Percentiles rank a stretch among this genome's conserved stretches.
phyloP scores from a whole-genome alignment of 352 stramenopile genomes.

The Halophytophthora polymorphica region DNA sequence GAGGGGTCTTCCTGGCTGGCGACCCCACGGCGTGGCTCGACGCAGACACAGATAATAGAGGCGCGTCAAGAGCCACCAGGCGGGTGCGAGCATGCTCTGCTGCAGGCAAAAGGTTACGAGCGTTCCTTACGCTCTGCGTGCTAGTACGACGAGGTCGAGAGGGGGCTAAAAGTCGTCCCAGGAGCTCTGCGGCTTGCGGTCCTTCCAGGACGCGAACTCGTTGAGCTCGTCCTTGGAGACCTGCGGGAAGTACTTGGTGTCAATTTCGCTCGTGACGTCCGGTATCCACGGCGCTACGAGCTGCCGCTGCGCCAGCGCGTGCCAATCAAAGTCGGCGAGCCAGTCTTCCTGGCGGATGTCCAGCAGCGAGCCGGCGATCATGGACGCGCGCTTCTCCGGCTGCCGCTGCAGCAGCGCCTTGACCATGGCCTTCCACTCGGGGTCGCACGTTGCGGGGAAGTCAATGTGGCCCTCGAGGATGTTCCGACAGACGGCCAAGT shows the following conservation, averaged over 20 bases:
- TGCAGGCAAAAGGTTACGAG: too few species aligned
- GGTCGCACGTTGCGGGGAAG: slow-evolving; percentile 72
- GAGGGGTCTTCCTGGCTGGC: too few species aligned
- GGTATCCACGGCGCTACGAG: slow-evolving; percentile 45
- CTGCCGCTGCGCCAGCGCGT: slow-evolving; percentile 23
- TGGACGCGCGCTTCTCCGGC: slow-evolving; percentile 38
- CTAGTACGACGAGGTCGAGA: too few species aligned
- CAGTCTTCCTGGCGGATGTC: slow-evolving; percentile 33
- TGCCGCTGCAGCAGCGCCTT: slow-evolving; percentile 37
- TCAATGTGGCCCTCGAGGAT: slow-evolving; percentile 91
- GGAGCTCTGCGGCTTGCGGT: slow-evolving; percentile 22
- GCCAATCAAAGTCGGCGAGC: slow-evolving; percentile 46
- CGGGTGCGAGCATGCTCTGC: too few species aligned
- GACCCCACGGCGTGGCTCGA: too few species aligned
- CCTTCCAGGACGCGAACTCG: slow-evolving; percentile 34
- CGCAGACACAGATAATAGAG: too few species aligned
- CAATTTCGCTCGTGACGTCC: slow-evolving; percentile 31
- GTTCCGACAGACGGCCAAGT: slow-evolving; percentile 93
- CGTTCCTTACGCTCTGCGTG: too few species aligned
- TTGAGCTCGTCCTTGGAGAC: slow-evolving; percentile 31
- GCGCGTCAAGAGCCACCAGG: too few species aligned
- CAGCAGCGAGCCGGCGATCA: slow-evolving; percentile 21
- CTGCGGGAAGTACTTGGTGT: slow-evolving; percentile 37
- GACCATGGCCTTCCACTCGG: slow-evolving; percentile 37
- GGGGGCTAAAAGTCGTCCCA: slow-evolving; percentile 42